Conservation (phyloP, 1,284 basidiomycete species). For the Mycosarcoma maydis region DNA sequence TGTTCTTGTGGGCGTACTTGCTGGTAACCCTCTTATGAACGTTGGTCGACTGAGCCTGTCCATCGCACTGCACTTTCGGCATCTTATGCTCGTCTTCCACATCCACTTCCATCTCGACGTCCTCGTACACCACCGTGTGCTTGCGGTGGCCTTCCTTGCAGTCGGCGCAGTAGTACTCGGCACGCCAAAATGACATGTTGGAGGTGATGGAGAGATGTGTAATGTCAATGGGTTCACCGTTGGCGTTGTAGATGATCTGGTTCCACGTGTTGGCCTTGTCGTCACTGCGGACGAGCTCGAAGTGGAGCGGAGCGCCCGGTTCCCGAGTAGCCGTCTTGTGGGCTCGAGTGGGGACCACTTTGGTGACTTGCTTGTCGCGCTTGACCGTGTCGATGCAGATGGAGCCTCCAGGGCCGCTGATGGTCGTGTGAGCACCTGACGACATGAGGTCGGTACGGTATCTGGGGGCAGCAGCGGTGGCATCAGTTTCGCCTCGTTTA, state of each 20-base stretch:
- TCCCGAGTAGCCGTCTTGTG: not conserved
- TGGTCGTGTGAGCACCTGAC: not conserved
- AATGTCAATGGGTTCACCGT: conserved; percentile 16
- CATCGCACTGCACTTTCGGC: conserved; percentile 20
- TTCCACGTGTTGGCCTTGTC: conserved; percentile 19
- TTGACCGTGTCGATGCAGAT: conserved; percentile 42
- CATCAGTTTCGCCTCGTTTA: conserved; percentile 10
- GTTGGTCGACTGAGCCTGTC: conserved; percentile 15
- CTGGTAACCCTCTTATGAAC: conserved; percentile 24
- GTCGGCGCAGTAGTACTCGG: conserved; percentile 31
- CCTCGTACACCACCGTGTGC: conserved; percentile 35
- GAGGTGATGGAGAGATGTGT: conserved; percentile 17
- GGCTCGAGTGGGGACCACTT: conserved; percentile 23
- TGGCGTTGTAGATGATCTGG: conserved; percentile 37
- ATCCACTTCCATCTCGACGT: conserved; percentile 42
- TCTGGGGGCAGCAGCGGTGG: not conserved
- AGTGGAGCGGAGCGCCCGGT: conserved; percentile 9
- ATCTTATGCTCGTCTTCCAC: not conserved
- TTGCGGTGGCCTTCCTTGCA: conserved; percentile 17
- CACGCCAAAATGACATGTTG: conserved; percentile 33
- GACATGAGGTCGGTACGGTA: not conserved
- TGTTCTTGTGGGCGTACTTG: conserved; percentile 18
- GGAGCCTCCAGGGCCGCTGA: conserved; percentile 1
- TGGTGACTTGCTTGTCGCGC: conserved; percentile 30
- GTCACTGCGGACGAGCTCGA: conserved; percentile 29